phyloP scores from a whole-genome alignment of 2,329 filamentous ascomycete species.

The Diaporthe sp. region DNA sequence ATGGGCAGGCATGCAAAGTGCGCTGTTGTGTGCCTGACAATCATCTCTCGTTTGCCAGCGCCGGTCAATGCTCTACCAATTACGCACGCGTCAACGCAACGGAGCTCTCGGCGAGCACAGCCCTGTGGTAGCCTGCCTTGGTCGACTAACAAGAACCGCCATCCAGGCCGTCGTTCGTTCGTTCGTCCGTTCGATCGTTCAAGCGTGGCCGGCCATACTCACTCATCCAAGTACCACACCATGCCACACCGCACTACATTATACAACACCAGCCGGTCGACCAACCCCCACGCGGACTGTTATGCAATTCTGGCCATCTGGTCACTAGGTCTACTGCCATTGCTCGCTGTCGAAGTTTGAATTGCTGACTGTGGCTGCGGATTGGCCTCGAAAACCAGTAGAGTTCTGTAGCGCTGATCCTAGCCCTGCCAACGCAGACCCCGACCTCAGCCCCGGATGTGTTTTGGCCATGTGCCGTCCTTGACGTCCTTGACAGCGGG shows the following conservation, averaged over 20 bases:
- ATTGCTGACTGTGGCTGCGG: not conserved
- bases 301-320: not conserved
- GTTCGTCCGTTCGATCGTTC: not conserved
- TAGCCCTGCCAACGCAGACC: constrained; percentile 26
- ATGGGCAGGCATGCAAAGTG: not conserved
- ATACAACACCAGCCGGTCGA: not conserved
- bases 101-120: constrained; percentile 16
- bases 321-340: not conserved
- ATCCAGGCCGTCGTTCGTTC: not conserved
- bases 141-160: constrained; percentile 10
- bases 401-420: constrained; percentile 23
- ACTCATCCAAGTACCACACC: not conserved
- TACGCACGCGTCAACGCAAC: not conserved
- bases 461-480: constrained; percentile 6
- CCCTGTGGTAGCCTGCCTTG: constrained; percentile 7
- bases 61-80: constrained; percentile 15
- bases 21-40: constrained; percentile 11
- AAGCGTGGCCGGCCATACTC: constrained; percentile 6
- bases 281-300: constrained; percentile 10
- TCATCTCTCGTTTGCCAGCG: constrained; percentile 27
- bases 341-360: not conserved
- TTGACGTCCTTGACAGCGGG: constrained; percentile 23
- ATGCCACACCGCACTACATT: not conserved
- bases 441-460: constrained; percentile 18
- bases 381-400: constrained; percentile 3